phyloP scores from a whole-genome alignment of 495 filamentous ascomycete genomes.

The Amphirosellinia nigrospora region DNA sequence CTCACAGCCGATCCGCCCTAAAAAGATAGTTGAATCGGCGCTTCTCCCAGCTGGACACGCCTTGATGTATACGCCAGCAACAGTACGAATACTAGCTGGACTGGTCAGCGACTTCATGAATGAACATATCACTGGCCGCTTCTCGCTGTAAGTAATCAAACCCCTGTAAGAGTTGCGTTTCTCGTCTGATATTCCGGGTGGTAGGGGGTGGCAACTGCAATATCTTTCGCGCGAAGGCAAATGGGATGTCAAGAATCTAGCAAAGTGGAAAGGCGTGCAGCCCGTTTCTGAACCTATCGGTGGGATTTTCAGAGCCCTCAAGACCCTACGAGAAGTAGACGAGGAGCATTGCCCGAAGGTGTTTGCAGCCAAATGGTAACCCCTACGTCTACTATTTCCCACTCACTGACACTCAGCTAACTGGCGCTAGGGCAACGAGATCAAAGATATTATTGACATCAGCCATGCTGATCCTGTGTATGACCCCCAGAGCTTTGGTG shows the following conservation, averaged over 20 bases:
- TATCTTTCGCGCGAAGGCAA: constrained; percentile 87
- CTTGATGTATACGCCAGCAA: constrained; percentile 79
- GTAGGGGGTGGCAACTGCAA: constrained; percentile 82
- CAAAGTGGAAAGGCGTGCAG: constrained; percentile 81
- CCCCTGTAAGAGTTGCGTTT: neutral
- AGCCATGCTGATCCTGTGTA: constrained; percentile 86
- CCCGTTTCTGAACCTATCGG: constrained; percentile 80
- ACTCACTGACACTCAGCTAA: constrained; percentile 17
- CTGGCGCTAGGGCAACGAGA: constrained; percentile 46
- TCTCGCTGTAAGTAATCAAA: constrained; percentile 58
- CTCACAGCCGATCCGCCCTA: constrained; percentile 46
- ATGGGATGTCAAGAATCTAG: constrained; percentile 97
- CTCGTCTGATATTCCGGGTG: constrained; percentile 14
- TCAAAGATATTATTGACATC: constrained; percentile 86
- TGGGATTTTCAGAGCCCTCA: constrained; percentile 81
- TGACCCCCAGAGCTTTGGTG: constrained; percentile 76
- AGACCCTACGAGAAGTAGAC: constrained; percentile 86
- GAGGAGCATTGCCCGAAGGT: constrained; percentile 77
- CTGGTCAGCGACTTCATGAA: constrained; percentile 83
- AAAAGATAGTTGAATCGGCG: constrained; percentile 68
- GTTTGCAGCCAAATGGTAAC: constrained; percentile 71
- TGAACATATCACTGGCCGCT: constrained; percentile 73
- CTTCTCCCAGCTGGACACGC: constrained; percentile 86
- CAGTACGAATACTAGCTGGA: constrained; percentile 76
- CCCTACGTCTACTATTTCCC: neutral